phyloP scores from a whole-genome alignment of 768 basidiomycete genomes.

The Daedaleopsis nitida region DNA sequence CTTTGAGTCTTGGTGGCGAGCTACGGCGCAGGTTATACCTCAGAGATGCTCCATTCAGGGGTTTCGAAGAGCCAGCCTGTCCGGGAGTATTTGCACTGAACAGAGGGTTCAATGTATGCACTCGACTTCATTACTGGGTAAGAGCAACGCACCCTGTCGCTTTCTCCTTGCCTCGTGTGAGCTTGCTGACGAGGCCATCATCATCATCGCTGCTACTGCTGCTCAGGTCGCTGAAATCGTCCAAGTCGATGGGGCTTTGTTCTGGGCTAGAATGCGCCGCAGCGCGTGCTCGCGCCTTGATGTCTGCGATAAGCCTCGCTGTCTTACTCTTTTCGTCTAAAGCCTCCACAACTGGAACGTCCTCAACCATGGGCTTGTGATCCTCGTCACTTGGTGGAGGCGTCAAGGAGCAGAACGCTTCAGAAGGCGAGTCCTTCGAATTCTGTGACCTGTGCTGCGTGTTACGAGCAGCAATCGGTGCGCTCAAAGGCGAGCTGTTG shows the following conservation, averaged over 20 bases:
- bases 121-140: neutral
- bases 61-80: neutral
- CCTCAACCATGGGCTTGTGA: constrained; percentile 24
- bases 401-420: constrained; percentile 27
- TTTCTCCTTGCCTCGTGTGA: constrained; percentile 15
- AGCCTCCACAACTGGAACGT: constrained; percentile 31
- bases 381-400: constrained; percentile 26
- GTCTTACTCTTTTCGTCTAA: constrained; percentile 46
- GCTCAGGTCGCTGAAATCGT: constrained; percentile 44
- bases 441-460: neutral
- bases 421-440: neutral
- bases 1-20: constrained; percentile 5
- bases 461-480: neutral
- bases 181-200: constrained; percentile 27
- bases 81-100: neutral
- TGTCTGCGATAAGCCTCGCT: constrained; percentile 59
- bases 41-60: neutral
- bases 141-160: constrained; percentile 1
- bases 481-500: neutral
- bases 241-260: constrained; percentile 28
- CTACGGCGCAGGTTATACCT: constrained; percentile 26
- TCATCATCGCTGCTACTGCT: constrained; percentile 42
- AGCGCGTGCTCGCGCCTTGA: constrained; percentile 59
- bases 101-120: constrained; percentile 2
- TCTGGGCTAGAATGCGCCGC: constrained; percentile 49